Conservation (phyloP, 495 filamentous ascomycete species). For the Penicillium paradoxum region DNA sequence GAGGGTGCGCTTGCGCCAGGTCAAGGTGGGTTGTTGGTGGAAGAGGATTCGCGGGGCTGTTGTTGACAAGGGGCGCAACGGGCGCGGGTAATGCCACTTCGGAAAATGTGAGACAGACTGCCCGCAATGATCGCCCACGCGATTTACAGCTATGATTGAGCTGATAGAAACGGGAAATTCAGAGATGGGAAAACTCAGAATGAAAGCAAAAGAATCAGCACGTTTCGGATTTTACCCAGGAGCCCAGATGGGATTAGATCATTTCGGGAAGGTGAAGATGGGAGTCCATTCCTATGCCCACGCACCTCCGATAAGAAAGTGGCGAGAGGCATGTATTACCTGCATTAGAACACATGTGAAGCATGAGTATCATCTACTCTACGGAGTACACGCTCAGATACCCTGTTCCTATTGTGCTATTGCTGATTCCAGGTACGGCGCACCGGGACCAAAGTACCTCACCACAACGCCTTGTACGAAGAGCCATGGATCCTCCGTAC, state of each 20-base stretch:
- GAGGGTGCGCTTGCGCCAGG: constrained; percentile 8
- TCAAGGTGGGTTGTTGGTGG: constrained; percentile 16
- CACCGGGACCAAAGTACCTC: background rate
- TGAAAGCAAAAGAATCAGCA: background rate
- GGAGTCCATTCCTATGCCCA: background rate
- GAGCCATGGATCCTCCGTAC: background rate
- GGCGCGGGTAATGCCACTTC: constrained; percentile 32
- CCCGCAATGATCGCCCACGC: constrained; percentile 2
- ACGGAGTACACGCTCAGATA: no score
- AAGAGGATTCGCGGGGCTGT: constrained; percentile 37
- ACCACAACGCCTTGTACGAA: background rate
- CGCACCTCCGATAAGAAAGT: constrained; percentile 6
- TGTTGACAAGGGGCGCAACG: constrained; percentile 36
- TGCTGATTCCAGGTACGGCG: background rate
- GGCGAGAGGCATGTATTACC: background rate
- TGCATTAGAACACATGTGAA: background rate
- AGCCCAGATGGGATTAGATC: background rate
- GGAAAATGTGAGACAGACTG: constrained; percentile 26
- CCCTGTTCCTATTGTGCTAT: no score
- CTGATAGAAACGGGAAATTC: background rate
- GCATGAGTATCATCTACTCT: no score
- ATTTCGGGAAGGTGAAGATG: background rate
- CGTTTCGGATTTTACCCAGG: background rate
- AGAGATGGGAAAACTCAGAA: background rate
- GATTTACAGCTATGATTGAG: background rate